Percentiles rank a stretch among this genome's conserved stretches.
Evolutionary conservation across 306 rosid genomes (phyloP).

Genomic region (Senna tora): DNA sequence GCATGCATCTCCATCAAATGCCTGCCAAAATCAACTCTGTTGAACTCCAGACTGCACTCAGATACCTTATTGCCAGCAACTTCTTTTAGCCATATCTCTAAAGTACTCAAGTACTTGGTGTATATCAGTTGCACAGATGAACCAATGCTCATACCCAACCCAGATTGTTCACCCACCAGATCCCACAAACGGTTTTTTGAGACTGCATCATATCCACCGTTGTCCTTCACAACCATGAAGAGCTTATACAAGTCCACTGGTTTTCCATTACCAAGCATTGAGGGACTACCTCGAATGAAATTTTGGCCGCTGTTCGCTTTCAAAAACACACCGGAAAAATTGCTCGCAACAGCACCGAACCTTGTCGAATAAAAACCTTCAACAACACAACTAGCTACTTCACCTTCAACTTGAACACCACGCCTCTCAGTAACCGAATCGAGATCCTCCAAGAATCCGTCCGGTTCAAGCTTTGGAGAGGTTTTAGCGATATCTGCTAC

Average conservation of each 20-base stretch:
- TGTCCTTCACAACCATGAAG: constrained; percentile 66
- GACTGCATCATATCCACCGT: constrained; percentile 69
- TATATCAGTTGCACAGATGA: constrained; percentile 58
- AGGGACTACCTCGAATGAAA: constrained; percentile 37
- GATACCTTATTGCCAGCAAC: constrained; percentile 44
- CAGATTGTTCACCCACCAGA: constrained; percentile 62
- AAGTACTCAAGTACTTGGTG: constrained; percentile 53
- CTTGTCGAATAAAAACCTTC: constrained; percentile 32
- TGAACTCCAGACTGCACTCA: constrained; percentile 46
- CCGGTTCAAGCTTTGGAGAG: constrained; percentile 33
- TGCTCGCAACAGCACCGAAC: constrained; percentile 50
- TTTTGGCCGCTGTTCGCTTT: constrained; percentile 37
- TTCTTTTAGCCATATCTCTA: constrained; percentile 54
- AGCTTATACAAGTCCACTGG: constrained; percentile 70
- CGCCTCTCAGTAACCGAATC: constrained; percentile 23
- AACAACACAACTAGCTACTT: constrained; percentile 28
- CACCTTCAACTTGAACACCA: constrained; percentile 26
- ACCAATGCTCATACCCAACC: constrained; percentile 51
- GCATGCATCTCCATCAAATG: constrained; percentile 56
- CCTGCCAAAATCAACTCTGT: constrained; percentile 44
- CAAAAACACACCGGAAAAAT: constrained; percentile 35
- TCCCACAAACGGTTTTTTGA: constrained; percentile 56
- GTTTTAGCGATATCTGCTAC: constrained; percentile 38
- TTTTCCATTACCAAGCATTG: constrained; percentile 58
- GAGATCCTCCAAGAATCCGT: constrained; percentile 33